A percentile compares a stretch with the other conserved stretches of the same genome.
These are phyloP conservation scores for Pseudogymnoascus sp. DNA, from an alignment of 2,329 filamentous ascomycete species.

Conservation along the genomic window DNA sequence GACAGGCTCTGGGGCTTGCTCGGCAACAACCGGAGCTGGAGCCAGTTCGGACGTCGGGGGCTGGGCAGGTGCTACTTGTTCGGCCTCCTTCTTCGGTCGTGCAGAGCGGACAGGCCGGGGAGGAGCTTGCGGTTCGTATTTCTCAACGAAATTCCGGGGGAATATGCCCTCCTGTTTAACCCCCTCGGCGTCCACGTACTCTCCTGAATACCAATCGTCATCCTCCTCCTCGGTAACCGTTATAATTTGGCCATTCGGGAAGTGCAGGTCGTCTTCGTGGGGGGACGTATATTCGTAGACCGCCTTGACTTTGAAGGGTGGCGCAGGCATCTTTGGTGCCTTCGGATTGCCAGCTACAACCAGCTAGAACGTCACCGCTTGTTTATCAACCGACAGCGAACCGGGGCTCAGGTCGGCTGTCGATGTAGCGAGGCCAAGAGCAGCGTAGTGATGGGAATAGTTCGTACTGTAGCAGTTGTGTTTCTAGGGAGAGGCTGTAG, in stretches of 20 bases:
- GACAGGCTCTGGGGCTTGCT: conserved; percentile 23
- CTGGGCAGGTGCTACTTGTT: conserved; percentile 32
- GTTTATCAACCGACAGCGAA: conserved; percentile 6
- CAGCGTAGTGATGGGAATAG: background rate
- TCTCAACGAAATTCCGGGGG: conserved; percentile 94
- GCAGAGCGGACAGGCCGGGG: conserved; percentile 69
- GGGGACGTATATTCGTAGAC: conserved; percentile 88
- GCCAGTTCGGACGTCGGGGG: conserved; percentile 27
- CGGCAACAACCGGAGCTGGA: conserved; percentile 13
- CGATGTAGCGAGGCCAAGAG: conserved; percentile 1
- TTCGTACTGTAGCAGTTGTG: background rate
- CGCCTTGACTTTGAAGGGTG: conserved; percentile 88
- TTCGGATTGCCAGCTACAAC: background rate
- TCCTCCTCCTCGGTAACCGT: conserved; percentile 90
- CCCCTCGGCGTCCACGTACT: conserved; percentile 73
- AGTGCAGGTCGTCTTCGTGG: conserved; percentile 92
- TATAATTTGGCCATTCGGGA: conserved; percentile 78
- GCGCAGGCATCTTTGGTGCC: conserved; percentile 53
- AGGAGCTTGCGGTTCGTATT: conserved; percentile 84
- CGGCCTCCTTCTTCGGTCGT: conserved; percentile 54
- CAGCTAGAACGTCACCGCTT: conserved; percentile 10
- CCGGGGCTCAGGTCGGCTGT: conserved; percentile 3
- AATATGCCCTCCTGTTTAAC: conserved; percentile 78
- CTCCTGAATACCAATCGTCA: conserved; percentile 85
- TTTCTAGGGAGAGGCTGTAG: background rate